phyloP scores from a whole-genome alignment of 2,329 filamentous ascomycete genomes.

The Cytospora chrysosperma region DNA sequence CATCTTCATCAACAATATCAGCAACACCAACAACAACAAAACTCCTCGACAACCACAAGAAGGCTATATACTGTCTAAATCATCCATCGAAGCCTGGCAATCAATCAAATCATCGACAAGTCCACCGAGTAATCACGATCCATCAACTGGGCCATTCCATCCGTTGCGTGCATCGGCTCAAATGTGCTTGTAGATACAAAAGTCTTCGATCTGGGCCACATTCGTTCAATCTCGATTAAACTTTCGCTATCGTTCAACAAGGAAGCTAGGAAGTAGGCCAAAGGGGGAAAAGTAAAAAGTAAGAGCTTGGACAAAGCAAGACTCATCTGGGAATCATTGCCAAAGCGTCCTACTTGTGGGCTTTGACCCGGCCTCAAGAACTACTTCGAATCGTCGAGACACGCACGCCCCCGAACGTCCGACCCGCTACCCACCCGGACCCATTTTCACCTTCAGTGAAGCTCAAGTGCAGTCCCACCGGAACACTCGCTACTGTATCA shows the following conservation, averaged over 20 bases:
- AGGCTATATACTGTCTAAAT: conserved; percentile 14
- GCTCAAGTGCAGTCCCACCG: background rate
- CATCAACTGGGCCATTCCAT: background rate
- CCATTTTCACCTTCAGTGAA: conserved; percentile 22
- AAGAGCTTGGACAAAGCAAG: conserved; percentile 12
- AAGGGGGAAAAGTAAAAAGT: conserved; percentile 23
- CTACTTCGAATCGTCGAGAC: conserved; percentile 25
- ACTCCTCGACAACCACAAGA: conserved; percentile 19
- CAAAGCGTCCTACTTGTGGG: conserved; percentile 13
- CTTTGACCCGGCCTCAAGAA: conserved; percentile 28
- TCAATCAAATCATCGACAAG: conserved; percentile 4
- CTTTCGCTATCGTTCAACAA: conserved; percentile 40
- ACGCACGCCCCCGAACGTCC: background rate
- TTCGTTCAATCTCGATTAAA: conserved; percentile 28
- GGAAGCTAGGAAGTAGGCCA: conserved; percentile 21
- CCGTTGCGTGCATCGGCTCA: conserved; percentile 1
- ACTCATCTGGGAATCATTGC: background rate
- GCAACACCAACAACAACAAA: too few relatives aligned
- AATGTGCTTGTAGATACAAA: conserved; percentile 18
- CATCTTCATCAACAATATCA: conserved; percentile 17
- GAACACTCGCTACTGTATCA: conserved; percentile 12
- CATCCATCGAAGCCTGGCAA: conserved; percentile 11
- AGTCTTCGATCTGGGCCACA: conserved; percentile 28
- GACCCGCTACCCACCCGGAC: conserved; percentile 18
- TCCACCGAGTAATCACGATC: background rate